A percentile compares a stretch with the other conserved stretches of the same genome.
phyloP scores from a whole-genome alignment of 2,329 filamentous ascomycete genomes.

The Cercospora zeina region DNA sequence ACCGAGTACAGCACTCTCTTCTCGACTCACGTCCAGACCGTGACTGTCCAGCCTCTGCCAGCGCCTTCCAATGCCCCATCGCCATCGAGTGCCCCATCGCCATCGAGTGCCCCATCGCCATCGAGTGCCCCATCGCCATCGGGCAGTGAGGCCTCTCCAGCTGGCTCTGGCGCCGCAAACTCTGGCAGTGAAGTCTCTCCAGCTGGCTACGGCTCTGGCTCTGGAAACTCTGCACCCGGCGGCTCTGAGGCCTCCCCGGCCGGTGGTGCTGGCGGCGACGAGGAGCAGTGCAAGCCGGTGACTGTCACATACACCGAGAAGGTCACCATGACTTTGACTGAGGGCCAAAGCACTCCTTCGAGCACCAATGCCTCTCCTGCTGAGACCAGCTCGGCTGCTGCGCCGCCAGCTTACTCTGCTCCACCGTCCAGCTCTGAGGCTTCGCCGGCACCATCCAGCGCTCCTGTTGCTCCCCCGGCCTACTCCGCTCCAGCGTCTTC shows the following conservation, averaged over 20 bases:
- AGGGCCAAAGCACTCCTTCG: conserved; percentile 14
- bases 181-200: conserved; percentile 13
- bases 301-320: conserved; percentile 47
- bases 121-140: background rate
- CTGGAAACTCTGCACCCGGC: conserved; percentile 4
- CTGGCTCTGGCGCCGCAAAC: conserved; percentile 14
- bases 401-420: conserved; percentile 24
- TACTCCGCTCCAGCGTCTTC: conserved; percentile 15
- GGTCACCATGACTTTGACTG: conserved; percentile 37
- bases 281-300: conserved; percentile 38
- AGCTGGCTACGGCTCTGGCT: conserved; percentile 18
- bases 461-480: conserved; percentile 11
- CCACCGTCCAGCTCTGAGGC: conserved; percentile 18
- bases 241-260: conserved; percentile 2
- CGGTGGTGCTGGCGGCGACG: background rate
- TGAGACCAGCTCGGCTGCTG: conserved; percentile 19
- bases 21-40: conserved; percentile 29
- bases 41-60: conserved; percentile 15
- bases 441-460: conserved; percentile 18
- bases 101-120: conserved; percentile 4
- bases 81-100: background rate
- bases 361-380: conserved; percentile 28
- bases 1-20: conserved; percentile 19
- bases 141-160: conserved; percentile 14
- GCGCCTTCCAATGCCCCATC: background rate